Conservation (phyloP, 139 green algal species). For the Chara braunii region DNA sequence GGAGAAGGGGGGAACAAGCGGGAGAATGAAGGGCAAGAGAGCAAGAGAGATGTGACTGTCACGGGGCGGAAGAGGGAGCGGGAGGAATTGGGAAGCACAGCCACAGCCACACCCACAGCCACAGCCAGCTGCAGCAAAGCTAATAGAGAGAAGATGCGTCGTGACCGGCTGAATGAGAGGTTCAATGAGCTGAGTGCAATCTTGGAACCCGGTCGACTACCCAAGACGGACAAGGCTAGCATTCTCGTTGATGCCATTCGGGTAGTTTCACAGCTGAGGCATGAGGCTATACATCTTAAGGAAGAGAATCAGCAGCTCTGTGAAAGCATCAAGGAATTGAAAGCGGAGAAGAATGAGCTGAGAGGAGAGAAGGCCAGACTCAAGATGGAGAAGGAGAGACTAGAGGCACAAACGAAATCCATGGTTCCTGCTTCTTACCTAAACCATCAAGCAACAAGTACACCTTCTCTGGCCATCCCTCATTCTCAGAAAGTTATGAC, state of each 20-base stretch:
- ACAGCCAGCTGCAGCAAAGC: conserved; percentile 14
- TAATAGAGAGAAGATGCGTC: conserved; percentile 32
- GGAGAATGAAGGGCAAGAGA: no score
- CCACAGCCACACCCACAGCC: not conserved
- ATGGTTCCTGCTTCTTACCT: conserved; percentile 23
- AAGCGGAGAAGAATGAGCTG: conserved; percentile 45
- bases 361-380: conserved; percentile 31
- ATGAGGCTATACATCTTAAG: conserved; percentile 45
- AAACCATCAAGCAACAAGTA: conserved; percentile 17
- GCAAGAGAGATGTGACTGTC: no score
- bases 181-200: conserved; percentile 20
- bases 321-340: conserved; percentile 69
- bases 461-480: not conserved
- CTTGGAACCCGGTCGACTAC: conserved; percentile 48
- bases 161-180: conserved; percentile 31
- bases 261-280: conserved; percentile 50
- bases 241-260: conserved; percentile 62
- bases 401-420: conserved; percentile 29
- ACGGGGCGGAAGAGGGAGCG: not conserved
- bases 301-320: conserved; percentile 45
- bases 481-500: conserved; percentile 11
- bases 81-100: not conserved
- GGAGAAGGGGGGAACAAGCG: no score
- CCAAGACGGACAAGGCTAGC: conserved; percentile 64
- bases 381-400: conserved; percentile 39